Conservation (phyloP, 2,329 filamentous ascomycete species). For the Kalmusia sp. region DNA sequence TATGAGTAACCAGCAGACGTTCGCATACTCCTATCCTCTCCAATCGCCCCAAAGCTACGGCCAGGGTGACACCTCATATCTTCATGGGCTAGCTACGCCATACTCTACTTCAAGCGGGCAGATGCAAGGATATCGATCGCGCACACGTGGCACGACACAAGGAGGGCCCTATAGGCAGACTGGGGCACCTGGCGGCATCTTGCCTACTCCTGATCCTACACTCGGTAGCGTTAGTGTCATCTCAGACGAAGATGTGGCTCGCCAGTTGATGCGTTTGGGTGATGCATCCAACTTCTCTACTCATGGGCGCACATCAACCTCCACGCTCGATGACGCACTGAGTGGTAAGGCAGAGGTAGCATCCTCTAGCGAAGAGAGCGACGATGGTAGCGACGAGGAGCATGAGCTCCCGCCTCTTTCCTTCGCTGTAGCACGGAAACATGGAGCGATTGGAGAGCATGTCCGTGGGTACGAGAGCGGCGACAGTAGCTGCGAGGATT, state of each 20-base stretch:
- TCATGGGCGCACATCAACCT: constrained; percentile 90
- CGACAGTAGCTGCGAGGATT: constrained; percentile 68
- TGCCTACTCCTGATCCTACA: constrained; percentile 96
- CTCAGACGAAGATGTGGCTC: constrained; percentile 96
- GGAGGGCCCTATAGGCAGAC: constrained; percentile 51
- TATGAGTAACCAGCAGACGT: constrained; percentile 78
- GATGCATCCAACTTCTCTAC: constrained; percentile 88
- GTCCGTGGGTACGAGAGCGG: constrained; percentile 57
- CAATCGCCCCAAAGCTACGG: constrained; percentile 83
- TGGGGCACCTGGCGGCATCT: constrained; percentile 61
- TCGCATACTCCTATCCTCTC: constrained; percentile 76
- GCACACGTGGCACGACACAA: constrained; percentile 44
- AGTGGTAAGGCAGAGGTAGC: constrained; percentile 83
- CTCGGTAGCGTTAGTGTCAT: constrained; percentile 83
- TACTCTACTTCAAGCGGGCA: constrained; percentile 44
- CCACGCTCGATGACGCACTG: constrained; percentile 90
- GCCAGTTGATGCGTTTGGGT: constrained; percentile 94
- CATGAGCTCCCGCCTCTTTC: constrained; percentile 46
- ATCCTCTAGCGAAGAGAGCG: constrained; percentile 62
- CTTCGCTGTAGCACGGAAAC: constrained; percentile 30
- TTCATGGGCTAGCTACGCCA: constrained; percentile 45
- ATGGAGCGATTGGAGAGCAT: constrained; percentile 19
- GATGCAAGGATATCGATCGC: constrained; percentile 41
- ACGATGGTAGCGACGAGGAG: constrained; percentile 74
- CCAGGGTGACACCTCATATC: constrained; percentile 44